Evolutionary conservation across 805 yeast species (phyloP), one percentile per base, ranked within the genome.

Genomic region (Lachancea meyersii): DNA sequence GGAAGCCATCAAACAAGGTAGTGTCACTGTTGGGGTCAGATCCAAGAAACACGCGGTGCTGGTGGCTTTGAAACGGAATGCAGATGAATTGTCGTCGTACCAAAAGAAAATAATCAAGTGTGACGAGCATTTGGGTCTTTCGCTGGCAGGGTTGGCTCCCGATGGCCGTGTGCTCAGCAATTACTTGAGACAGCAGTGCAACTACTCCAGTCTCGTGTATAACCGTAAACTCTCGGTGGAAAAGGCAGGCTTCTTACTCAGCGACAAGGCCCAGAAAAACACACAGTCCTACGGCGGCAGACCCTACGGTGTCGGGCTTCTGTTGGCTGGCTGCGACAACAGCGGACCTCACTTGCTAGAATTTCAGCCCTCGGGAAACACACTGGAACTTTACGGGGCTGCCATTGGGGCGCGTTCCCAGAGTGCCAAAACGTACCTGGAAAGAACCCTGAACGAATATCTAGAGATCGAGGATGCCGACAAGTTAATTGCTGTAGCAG

Each of bases 371-470:
- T 82, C 95, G 7, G 99, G 99, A 2, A 81, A 91, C 20, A 93
- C 84, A 18, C 71, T 88, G 55, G 97, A 93, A 65, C 85, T 89
- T 61, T 78, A 76, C 53, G 97, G 96, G 27, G 81, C 96, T 10
- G 95, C 98, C 28, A 87, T 93, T 58, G 99, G 99, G 36, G 97
- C 99, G 8, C 78, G 99, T 61, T 91, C 97, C 2, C 99, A 93
- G 68, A 97, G 97, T 39, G 97, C 96, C 13, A 80, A 95, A 69
- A 93, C 99, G 2, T 93, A 87, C 55, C 70, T 93, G 60, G 99
- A 93, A 67, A 80, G 96, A 60, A 82, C 82, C 52, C 73, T 81
- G 59, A 87, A 85, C 28, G 70, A 71, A 23, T 85, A 86, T 52
- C 68, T 79, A 16, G 73, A 75, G 42, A 69, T 79, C 6, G 69